phyloP scores from a whole-genome alignment of 2,329 filamentous ascomycete species.

The Scedosporium minutisporum region DNA sequence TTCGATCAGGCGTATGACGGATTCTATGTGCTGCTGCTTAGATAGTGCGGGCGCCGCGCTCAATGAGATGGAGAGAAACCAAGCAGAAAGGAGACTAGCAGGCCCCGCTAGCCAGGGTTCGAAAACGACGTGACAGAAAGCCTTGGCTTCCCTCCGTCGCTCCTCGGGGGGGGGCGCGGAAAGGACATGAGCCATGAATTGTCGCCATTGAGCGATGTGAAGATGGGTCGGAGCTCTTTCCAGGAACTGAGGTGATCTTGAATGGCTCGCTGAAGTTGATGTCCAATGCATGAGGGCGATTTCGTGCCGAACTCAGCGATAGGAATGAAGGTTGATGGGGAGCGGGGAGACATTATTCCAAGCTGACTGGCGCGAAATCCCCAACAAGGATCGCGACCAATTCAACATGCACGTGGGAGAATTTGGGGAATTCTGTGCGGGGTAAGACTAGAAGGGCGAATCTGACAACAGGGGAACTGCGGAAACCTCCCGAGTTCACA shows the following conservation, averaged over 20 bases:
- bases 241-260: neutral
- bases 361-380: no score
- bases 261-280: neutral
- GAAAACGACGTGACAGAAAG: slow-evolving; percentile 21
- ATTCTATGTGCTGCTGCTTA: slow-evolving; percentile 8
- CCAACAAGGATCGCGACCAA: no score
- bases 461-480: no score
- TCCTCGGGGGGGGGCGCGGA: slow-evolving; percentile 19
- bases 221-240: slow-evolving; percentile 14
- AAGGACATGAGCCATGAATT: slow-evolving; percentile 25
- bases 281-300: neutral
- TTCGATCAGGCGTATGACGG: slow-evolving; percentile 12
- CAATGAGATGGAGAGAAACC: slow-evolving; percentile 14
- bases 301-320: no score
- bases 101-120: slow-evolving; percentile 24
- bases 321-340: no score
- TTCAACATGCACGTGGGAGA: no score
- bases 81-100: slow-evolving; percentile 10
- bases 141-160: slow-evolving; percentile 11
- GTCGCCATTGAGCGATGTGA: slow-evolving; percentile 24
- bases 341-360: no score
- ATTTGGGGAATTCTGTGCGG: no score
- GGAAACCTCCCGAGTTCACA: no score
- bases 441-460: no score
- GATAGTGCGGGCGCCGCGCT: neutral